Conservation (phyloP, 2,329 filamentous ascomycete species). For the Sphaceloma murrayae region DNA sequence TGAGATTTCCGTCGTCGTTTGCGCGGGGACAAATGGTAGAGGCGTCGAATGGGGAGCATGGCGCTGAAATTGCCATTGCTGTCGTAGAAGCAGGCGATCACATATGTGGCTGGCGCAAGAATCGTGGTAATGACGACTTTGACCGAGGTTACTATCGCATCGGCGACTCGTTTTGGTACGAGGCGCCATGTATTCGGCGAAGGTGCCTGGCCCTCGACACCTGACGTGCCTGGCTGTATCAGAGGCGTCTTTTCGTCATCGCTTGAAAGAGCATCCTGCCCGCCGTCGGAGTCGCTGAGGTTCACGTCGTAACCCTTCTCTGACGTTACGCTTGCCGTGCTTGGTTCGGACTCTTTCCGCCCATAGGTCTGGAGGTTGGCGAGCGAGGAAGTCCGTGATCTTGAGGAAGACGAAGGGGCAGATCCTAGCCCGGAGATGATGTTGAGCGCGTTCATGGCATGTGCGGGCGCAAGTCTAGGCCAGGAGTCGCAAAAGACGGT, state of each 20-base stretch:
- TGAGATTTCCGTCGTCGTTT: conserved; percentile 27
- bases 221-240: conserved; percentile 33
- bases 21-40: conserved; percentile 43
- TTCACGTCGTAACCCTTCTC: conserved; percentile 4
- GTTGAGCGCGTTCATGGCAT: conserved; percentile 90
- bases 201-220: conserved; percentile 25
- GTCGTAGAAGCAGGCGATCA: conserved; percentile 75
- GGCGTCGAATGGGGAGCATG: conserved; percentile 59
- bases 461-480: too few relatives aligned
- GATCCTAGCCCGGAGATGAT: conserved; percentile 68
- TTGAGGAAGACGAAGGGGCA: conserved; percentile 39
- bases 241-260: conserved; percentile 61
- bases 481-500: too few relatives aligned
- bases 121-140: conserved; percentile 70
- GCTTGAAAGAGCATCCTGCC: conserved; percentile 1
- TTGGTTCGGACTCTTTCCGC: neutral
- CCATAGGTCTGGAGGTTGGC: conserved; percentile 32
- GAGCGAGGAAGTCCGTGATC: conserved; percentile 46
- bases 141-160: conserved; percentile 63
- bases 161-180: conserved; percentile 60
- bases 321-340: neutral
- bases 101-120: conserved; percentile 68
- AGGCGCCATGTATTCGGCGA: conserved; percentile 32
- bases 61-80: conserved; percentile 69
- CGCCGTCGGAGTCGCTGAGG: too few relatives aligned